Evolutionary conservation across 1,139 yeast species (phyloP).

Genomic region (Spathaspora sp.): DNA sequence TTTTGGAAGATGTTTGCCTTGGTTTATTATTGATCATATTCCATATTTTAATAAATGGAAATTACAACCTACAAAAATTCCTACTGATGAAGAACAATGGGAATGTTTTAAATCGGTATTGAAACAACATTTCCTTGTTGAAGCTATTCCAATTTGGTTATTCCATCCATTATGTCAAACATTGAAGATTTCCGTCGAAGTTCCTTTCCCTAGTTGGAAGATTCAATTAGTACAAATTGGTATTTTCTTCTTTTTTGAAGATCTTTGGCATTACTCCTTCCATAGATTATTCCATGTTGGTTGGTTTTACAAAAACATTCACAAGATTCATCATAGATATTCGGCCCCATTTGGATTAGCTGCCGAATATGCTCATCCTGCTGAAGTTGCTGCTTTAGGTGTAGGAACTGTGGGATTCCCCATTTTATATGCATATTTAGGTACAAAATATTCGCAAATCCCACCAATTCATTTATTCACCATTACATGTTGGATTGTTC

Average conservation of each 20-base stretch:
- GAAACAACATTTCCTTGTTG: slow-evolving; percentile 83
- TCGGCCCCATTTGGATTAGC: slow-evolving; percentile 97
- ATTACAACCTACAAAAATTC: slow-evolving; percentile 78
- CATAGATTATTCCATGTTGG: slow-evolving; percentile 88
- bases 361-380: slow-evolving; percentile 96
- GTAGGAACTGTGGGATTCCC: slow-evolving; percentile 96
- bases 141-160: slow-evolving; percentile 93
- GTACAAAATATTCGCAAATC: slow-evolving; percentile 31
- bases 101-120: slow-evolving; percentile 84
- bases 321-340: slow-evolving; percentile 94
- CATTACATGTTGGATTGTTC: slow-evolving; percentile 80
- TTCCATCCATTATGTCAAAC: slow-evolving; percentile 86
- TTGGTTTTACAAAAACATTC: slow-evolving; percentile 82
- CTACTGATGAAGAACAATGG: slow-evolving; percentile 82
- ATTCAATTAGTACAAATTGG: slow-evolving; percentile 64
- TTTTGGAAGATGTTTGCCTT: slow-evolving; percentile 82
- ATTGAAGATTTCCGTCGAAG: slow-evolving; percentile 71
- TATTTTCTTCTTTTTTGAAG: slow-evolving; percentile 81
- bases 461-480: slow-evolving; percentile 79
- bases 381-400: slow-evolving; percentile 87
- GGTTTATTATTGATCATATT: slow-evolving; percentile 75
- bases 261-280: slow-evolving; percentile 94
- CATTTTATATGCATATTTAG: slow-evolving; percentile 49
- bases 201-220: slow-evolving; percentile 74
- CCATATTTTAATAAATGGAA: slow-evolving; percentile 77